These are phyloP conservation scores for Nannizziopsis barbatae DNA, from an alignment of 2,329 filamentous ascomycete genomes.

Conservation along the genomic window DNA sequence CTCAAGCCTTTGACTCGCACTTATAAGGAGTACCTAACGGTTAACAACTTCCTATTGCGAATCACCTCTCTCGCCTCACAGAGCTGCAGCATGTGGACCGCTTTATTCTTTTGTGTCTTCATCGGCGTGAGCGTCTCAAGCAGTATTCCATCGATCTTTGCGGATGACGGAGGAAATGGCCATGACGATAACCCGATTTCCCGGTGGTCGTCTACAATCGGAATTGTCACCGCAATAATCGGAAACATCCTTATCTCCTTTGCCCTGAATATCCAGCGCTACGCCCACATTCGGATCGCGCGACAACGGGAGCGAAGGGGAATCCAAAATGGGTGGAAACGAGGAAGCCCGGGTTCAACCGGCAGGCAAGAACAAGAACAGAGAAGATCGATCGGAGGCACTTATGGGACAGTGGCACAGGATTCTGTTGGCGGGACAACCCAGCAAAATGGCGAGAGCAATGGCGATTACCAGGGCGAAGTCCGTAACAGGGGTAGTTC, in stretches of 20 bases:
- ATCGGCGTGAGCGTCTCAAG: background rate
- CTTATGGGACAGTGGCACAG: constrained; percentile 37
- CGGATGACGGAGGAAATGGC: background rate
- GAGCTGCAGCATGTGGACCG: background rate
- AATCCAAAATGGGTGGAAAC: constrained; percentile 44
- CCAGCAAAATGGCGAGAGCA: constrained; percentile 2
- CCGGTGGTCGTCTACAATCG: constrained; percentile 68
- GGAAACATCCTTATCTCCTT: constrained; percentile 92
- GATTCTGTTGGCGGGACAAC: background rate
- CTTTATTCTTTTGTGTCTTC: background rate
- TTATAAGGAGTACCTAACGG: no score
- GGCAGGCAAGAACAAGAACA: background rate
- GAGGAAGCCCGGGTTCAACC: constrained; percentile 20
- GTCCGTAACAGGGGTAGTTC: background rate
- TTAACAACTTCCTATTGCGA: no score
- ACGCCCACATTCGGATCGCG: constrained; percentile 78
- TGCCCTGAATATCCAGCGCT: constrained; percentile 90
- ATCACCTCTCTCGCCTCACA: no score
- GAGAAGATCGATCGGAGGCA: constrained; percentile 15
- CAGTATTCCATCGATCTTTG: background rate
- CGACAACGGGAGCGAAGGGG: constrained; percentile 53
- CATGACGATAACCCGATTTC: constrained; percentile 12
- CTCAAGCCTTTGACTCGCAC: no score
- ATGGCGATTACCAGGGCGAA: background rate
- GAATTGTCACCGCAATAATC: constrained; percentile 81